Conservation (phyloP, 805 yeast genomes). For the Candida maris region DNA sequence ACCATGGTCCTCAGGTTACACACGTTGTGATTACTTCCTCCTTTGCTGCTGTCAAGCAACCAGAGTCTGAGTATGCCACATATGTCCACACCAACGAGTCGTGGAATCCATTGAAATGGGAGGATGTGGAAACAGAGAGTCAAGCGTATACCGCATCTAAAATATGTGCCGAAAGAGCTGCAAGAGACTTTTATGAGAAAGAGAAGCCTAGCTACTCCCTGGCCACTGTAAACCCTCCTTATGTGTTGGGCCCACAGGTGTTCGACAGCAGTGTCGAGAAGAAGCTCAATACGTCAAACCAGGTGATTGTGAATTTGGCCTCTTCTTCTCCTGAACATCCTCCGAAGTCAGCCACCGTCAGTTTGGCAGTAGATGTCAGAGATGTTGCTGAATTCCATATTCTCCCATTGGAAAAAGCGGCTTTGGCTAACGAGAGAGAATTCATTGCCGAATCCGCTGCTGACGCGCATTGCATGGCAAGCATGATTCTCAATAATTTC, state of each 20-base stretch:
- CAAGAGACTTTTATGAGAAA: conserved; percentile 50
- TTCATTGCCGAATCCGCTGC: conserved; percentile 21
- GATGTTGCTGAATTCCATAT: conserved; percentile 53
- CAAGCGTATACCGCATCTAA: conserved; percentile 45
- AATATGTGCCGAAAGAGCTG: conserved; percentile 52
- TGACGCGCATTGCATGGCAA: conserved; percentile 26
- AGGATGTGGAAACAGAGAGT: conserved; percentile 23
- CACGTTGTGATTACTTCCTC: conserved; percentile 54
- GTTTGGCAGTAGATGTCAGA: conserved; percentile 39
- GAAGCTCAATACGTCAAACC: conserved; percentile 39
- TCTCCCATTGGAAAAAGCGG: conserved; percentile 21
- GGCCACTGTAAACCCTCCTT: conserved; percentile 41
- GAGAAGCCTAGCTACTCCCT: conserved; percentile 39
- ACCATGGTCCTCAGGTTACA: conserved; percentile 41
- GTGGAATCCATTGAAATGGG: conserved; percentile 39
- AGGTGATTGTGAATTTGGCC: conserved; percentile 27
- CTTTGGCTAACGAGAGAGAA: conserved; percentile 32
- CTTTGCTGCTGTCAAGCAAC: conserved; percentile 41
- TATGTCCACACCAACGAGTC: conserved; percentile 30
- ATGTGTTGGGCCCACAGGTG: conserved; percentile 50
- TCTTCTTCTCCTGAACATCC: neutral
- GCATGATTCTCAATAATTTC: conserved; percentile 35
- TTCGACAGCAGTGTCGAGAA: conserved; percentile 34
- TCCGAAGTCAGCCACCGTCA: neutral
- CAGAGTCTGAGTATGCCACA: conserved; percentile 16